Conservation (phyloP, 2,329 filamentous ascomycete genomes). For the Fusarium secorum region DNA sequence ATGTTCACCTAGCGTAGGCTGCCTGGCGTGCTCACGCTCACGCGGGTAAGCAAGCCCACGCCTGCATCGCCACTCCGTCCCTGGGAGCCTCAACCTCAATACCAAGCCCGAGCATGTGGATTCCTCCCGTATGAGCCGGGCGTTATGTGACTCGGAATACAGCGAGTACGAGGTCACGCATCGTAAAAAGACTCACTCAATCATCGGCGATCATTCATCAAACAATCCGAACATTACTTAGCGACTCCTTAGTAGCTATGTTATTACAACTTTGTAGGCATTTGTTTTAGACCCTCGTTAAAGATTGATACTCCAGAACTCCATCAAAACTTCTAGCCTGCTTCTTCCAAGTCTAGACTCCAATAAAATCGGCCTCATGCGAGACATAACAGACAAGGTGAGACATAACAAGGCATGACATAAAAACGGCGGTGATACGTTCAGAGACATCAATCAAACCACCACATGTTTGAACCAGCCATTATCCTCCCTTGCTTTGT, state of each 20-base stretch:
- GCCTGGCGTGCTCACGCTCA: slow-evolving; percentile 13
- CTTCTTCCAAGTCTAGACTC: slow-evolving; percentile 11
- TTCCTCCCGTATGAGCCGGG: slow-evolving; percentile 29
- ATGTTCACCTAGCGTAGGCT: slow-evolving; percentile 1
- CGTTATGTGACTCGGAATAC: slow-evolving; percentile 8
- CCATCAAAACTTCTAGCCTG: slow-evolving; percentile 14
- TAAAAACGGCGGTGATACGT: slow-evolving; percentile 29
- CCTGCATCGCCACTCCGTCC: slow-evolving; percentile 22
- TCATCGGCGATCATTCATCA: background rate
- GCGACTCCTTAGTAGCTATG: background rate
- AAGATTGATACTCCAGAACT: slow-evolving; percentile 15
- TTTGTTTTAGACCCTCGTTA: slow-evolving; percentile 6
- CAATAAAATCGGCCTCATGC: background rate
- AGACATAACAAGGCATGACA: slow-evolving; percentile 34
- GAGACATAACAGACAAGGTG: slow-evolving; percentile 19
- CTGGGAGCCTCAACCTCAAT: slow-evolving; percentile 9
- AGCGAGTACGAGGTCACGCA: slow-evolving; percentile 8
- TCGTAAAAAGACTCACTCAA: background rate
- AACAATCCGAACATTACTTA: background rate
- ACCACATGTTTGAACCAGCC: slow-evolving; percentile 16
- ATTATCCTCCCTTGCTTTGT: slow-evolving; percentile 25
- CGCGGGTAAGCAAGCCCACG: slow-evolving; percentile 2
- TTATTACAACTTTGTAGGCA: slow-evolving; percentile 5
- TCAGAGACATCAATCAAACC: slow-evolving; percentile 19
- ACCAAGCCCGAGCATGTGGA: slow-evolving; percentile 8